Conservation (phyloP, 1,284 basidiomycete genomes). For the Ceraceosorus guamensis region DNA sequence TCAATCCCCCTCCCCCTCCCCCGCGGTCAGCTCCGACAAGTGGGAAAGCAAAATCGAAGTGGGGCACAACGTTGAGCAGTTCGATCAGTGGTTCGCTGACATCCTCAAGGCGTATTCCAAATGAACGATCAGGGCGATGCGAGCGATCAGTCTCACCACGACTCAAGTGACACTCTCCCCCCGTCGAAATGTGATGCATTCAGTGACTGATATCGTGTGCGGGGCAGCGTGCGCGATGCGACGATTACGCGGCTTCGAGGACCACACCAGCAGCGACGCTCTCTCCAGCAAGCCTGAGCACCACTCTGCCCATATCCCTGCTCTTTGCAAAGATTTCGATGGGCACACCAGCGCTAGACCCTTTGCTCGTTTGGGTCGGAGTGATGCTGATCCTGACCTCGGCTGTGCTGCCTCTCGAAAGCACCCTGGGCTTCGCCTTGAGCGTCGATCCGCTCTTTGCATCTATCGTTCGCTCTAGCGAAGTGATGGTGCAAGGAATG, state of each 20-base stretch:
- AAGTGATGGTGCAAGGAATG: constrained; percentile 76
- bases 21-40: too few relatives aligned
- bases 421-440: constrained; percentile 70
- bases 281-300: constrained; percentile 81
- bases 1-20: too few relatives aligned
- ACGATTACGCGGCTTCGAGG: constrained; percentile 13
- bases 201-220: too few relatives aligned
- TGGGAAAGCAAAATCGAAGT: too few relatives aligned
- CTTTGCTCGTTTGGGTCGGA: constrained; percentile 6
- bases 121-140: too few relatives aligned
- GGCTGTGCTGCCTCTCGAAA: constrained; percentile 74
- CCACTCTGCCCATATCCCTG: constrained; percentile 91
- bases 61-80: too few relatives aligned
- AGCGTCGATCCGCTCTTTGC: constrained; percentile 65
- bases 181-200: too few relatives aligned
- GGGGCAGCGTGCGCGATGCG: too few relatives aligned
- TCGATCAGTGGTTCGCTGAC: too few relatives aligned
- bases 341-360: constrained; percentile 11
- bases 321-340: constrained; percentile 74
- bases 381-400: constrained; percentile 63
- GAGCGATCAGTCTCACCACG: too few relatives aligned
- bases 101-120: too few relatives aligned
- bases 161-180: too few relatives aligned
- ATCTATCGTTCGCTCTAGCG: constrained; percentile 70
- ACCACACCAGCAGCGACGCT: constrained; percentile 79